Percentiles rank a stretch among this genome's conserved stretches.
Evolutionary conservation across 1,284 basidiomycete species (phyloP).

Genomic region (Cutaneotrichosporon sp.): DNA sequence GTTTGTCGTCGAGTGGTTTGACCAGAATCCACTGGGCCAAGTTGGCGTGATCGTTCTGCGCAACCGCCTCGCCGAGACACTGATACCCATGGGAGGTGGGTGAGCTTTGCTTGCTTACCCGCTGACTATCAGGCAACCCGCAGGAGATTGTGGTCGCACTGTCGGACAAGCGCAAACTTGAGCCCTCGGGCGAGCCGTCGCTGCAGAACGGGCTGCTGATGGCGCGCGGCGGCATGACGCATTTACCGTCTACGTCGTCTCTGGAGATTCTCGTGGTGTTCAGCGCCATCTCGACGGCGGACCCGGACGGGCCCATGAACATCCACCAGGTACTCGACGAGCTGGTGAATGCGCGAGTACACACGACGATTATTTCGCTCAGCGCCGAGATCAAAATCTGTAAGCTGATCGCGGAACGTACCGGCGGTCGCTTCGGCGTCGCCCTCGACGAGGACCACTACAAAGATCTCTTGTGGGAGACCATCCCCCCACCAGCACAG

Average conservation of each 20-base stretch:
- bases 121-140: conserved; percentile 66
- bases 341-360: conserved; percentile 74
- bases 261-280: conserved; percentile 91
- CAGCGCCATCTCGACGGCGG: conserved; percentile 90
- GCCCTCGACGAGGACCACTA: conserved; percentile 96
- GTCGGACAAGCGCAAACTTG: conserved; percentile 77
- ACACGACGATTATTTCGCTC: conserved; percentile 85
- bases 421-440: conserved; percentile 86
- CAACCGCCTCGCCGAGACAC: conserved; percentile 75
- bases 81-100: conserved; percentile 89
- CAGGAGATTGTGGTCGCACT: conserved; percentile 85
- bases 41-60: conserved; percentile 89
- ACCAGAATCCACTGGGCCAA: conserved; percentile 98
- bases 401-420: conserved; percentile 79
- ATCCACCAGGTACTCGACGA: conserved; percentile 85
- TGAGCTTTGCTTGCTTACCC: conserved; percentile 42
- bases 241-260: conserved; percentile 90
- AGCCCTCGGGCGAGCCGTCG: conserved; percentile 87
- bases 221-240: conserved; percentile 86
- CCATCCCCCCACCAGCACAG: conserved; percentile 90
- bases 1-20: conserved; percentile 95
- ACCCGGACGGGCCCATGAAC: conserved; percentile 70
- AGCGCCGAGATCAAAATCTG: conserved; percentile 98
- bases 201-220: conserved; percentile 95
- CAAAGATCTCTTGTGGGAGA: conserved; percentile 88